These are phyloP conservation scores for Raphanus raphanistrum DNA, from an alignment of 345 rosid species.

Conservation along the genomic window DNA sequence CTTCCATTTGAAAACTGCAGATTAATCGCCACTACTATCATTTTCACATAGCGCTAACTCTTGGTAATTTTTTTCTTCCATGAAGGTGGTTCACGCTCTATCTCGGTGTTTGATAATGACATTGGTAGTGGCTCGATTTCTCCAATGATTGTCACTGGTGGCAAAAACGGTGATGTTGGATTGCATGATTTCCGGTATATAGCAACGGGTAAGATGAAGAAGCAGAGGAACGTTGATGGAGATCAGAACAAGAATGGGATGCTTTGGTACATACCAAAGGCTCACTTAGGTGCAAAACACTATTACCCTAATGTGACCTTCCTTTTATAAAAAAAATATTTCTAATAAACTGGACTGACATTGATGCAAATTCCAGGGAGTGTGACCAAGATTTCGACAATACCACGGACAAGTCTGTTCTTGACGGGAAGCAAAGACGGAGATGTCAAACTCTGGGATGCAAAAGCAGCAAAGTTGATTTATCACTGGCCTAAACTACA, in stretches of 20 bases:
- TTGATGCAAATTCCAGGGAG: slow-evolving; percentile 54
- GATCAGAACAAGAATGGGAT: slow-evolving; percentile 71
- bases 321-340: background rate
- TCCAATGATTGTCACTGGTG: slow-evolving; percentile 90
- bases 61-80: slow-evolving; percentile 15
- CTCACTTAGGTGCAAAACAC: slow-evolving; percentile 67
- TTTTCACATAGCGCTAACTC: background rate
- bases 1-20: slow-evolving; percentile 6
- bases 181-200: slow-evolving; percentile 91
- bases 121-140: slow-evolving; percentile 89
- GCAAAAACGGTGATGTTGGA: slow-evolving; percentile 87
- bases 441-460: slow-evolving; percentile 98
- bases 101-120: slow-evolving; percentile 83
- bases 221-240: slow-evolving; percentile 51
- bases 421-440: slow-evolving; percentile 97
- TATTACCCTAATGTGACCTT: background rate
- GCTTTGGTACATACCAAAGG: slow-evolving; percentile 98
- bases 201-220: slow-evolving; percentile 80
- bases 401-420: slow-evolving; percentile 85
- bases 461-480: slow-evolving; percentile 70
- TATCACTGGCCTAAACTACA: slow-evolving; percentile 91
- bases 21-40: background rate
- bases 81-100: slow-evolving; percentile 89
- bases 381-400: slow-evolving; percentile 74
- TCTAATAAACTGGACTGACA: background rate